A percentile compares a stretch with the other conserved stretches of the same genome.
Evolutionary conservation across 495 filamentous ascomycete species (phyloP).

Genomic region (Pseudevernia furfuracea): DNA sequence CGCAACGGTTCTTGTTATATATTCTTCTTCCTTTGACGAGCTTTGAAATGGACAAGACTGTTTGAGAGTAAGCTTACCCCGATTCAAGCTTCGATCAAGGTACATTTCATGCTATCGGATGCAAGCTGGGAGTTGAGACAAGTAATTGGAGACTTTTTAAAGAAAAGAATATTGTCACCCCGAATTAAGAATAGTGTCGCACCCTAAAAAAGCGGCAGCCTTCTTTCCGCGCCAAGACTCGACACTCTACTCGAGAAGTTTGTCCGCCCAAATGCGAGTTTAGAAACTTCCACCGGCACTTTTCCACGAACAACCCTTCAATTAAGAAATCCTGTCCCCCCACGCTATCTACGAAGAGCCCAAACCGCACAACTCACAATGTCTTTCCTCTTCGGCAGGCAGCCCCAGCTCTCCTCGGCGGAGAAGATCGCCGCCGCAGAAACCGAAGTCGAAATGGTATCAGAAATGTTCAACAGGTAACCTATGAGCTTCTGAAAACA

Average conservation of each 20-base stretch:
- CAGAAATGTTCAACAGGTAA: constrained; percentile 94
- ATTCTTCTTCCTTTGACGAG: constrained; percentile 45
- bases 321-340: not conserved
- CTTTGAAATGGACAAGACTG: constrained; percentile 7
- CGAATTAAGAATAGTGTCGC: too few relatives aligned
- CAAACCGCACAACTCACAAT: constrained; percentile 46
- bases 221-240: too few relatives aligned
- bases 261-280: too few relatives aligned
- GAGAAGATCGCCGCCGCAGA: constrained; percentile 94
- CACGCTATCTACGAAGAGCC: not conserved
- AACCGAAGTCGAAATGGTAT: constrained; percentile 84
- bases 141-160: not conserved
- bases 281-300: too few relatives aligned
- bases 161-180: too few relatives aligned
- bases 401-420: constrained; percentile 80
- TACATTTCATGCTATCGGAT: not conserved
- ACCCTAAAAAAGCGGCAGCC: too few relatives aligned
- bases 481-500: constrained; percentile 9
- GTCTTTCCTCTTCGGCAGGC: constrained; percentile 89
- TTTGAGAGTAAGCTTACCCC: constrained; percentile 16
- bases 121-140: not conserved
- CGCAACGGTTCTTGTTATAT: constrained; percentile 84
- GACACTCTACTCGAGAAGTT: too few relatives aligned
- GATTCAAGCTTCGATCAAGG: not conserved
- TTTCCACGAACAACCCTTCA: too few relatives aligned